These are phyloP conservation scores for Bisporella sp. DNA, from an alignment of 2,329 filamentous ascomycete species.

Conservation along the genomic window DNA sequence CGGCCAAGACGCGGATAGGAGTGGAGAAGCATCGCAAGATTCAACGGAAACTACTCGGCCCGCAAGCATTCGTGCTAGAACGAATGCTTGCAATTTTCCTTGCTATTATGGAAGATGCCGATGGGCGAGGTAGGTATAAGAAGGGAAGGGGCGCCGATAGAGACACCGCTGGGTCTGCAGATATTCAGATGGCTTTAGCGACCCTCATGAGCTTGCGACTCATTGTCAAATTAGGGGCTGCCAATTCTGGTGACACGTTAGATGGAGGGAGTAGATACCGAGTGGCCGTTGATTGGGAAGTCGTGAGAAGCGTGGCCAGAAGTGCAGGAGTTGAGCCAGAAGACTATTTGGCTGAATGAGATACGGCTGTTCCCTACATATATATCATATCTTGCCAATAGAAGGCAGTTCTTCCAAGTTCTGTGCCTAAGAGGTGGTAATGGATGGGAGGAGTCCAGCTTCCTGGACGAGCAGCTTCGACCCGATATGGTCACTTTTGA, in stretches of 20 bases:
- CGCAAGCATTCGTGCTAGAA: slow-evolving; percentile 71
- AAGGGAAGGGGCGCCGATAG: neutral
- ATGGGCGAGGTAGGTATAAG: slow-evolving; percentile 17
- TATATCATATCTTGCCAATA: no score
- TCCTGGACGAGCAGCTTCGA: no score
- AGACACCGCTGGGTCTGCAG: slow-evolving; percentile 32
- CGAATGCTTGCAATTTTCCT: slow-evolving; percentile 72
- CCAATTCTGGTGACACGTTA: slow-evolving; percentile 50
- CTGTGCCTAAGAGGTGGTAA: no score
- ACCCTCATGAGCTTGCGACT: slow-evolving; percentile 66
- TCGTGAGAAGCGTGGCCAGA: slow-evolving; percentile 61
- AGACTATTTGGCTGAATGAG: slow-evolving; percentile 64
- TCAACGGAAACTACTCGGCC: slow-evolving; percentile 67
- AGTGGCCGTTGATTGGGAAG: slow-evolving; percentile 74
- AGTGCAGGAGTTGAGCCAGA: slow-evolving; percentile 72
- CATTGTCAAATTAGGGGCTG: slow-evolving; percentile 54
- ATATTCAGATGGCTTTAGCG: slow-evolving; percentile 59
- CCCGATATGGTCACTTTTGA: no score
- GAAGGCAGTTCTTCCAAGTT: no score
- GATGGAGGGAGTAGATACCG: slow-evolving; percentile 69
- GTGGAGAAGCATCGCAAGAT: slow-evolving; percentile 60
- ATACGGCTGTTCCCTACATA: no score
- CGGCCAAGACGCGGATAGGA: slow-evolving; percentile 26
- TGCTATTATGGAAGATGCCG: slow-evolving; percentile 46
- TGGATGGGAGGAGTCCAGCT: no score